phyloP scores from a whole-genome alignment of 768 basidiomycete species.

The Sporobolomyces pararoseus region DNA sequence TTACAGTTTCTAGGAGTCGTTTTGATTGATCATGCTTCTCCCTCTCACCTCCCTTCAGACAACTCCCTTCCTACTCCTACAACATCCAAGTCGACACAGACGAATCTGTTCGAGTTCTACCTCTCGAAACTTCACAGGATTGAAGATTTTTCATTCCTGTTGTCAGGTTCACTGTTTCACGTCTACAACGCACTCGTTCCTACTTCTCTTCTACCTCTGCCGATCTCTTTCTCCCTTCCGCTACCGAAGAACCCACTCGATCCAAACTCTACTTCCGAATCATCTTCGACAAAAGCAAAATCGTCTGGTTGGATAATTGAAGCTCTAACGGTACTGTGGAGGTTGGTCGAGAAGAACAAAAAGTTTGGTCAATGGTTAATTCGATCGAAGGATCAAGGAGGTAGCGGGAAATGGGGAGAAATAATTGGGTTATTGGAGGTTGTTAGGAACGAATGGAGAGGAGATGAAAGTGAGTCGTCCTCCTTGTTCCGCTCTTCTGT shows the following conservation, averaged over 20 bases:
- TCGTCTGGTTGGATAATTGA: slow-evolving; percentile 32
- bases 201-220: slow-evolving; percentile 41
- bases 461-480: slow-evolving; percentile 61
- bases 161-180: slow-evolving; percentile 60
- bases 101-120: slow-evolving; percentile 89
- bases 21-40: slow-evolving; percentile 73
- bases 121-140: slow-evolving; percentile 88
- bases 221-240: background rate
- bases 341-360: slow-evolving; percentile 79
- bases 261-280: background rate
- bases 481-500: slow-evolving; percentile 5
- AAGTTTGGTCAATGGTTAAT: slow-evolving; percentile 20
- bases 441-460: slow-evolving; percentile 66
- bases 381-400: slow-evolving; percentile 14
- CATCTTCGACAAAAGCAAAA: no score
- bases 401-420: slow-evolving; percentile 23
- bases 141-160: slow-evolving; percentile 80
- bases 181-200: slow-evolving; percentile 6
- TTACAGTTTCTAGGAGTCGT: slow-evolving; percentile 73
- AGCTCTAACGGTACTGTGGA: slow-evolving; percentile 63
- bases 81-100: no score
- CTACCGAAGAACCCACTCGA: slow-evolving; percentile 4
- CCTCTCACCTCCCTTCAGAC: no score
- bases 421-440: slow-evolving; percentile 21
- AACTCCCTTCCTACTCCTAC: no score